phyloP scores from a whole-genome alignment of 805 yeast species.

The Isabelozyma gotoi region DNA sequence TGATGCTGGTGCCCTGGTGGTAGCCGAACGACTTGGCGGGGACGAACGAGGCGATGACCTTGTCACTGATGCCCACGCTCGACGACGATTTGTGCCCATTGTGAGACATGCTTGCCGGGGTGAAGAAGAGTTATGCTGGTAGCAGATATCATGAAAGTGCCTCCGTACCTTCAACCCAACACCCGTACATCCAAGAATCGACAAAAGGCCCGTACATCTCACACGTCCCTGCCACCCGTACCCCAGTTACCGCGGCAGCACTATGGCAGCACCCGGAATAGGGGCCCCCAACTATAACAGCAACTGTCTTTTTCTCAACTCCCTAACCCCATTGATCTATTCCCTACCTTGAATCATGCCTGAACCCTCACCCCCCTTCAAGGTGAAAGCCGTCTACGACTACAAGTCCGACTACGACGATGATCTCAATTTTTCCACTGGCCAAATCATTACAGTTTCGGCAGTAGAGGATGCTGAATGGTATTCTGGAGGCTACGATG shows the following conservation, averaged over 20 bases:
- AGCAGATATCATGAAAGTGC: background rate
- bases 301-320: no score
- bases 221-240: background rate
- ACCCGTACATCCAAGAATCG: no score
- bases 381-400: conserved; percentile 65
- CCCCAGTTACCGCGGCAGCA: no score
- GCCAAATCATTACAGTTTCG: conserved; percentile 72
- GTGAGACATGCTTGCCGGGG: background rate
- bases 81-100: conserved; percentile 13
- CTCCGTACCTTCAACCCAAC: background rate
- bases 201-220: background rate
- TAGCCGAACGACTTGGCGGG: conserved; percentile 51
- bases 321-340: background rate
- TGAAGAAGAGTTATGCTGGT: background rate
- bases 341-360: conserved; percentile 13
- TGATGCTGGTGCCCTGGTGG: conserved; percentile 55
- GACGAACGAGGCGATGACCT: conserved; percentile 24
- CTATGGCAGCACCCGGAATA: no score
- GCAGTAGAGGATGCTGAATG: conserved; percentile 89
- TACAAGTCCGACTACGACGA: conserved; percentile 69
- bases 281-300: no score
- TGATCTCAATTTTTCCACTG: conserved; percentile 70
- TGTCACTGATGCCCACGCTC: conserved; percentile 24
- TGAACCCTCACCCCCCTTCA: conserved; percentile 50
- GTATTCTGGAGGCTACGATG: conserved; percentile 72